These are phyloP conservation scores for Pseudocercospora vitis DNA, from an alignment of 2,329 filamentous ascomycete species.

Conservation along the genomic window DNA sequence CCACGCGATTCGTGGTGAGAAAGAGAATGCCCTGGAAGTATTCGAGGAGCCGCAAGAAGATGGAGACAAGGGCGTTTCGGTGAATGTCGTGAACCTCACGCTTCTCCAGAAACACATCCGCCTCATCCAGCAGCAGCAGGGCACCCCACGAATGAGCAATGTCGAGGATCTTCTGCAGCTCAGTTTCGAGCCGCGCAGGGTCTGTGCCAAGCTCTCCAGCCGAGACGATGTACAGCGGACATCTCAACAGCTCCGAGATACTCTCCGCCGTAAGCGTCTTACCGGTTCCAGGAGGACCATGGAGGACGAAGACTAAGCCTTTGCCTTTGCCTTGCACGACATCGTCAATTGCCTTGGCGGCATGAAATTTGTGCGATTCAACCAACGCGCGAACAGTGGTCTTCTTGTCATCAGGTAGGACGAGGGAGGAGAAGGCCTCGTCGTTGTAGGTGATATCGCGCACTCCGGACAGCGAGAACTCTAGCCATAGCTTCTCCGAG, in stretches of 20 bases:
- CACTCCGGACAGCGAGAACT: conserved; percentile 78
- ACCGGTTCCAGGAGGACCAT: conserved; percentile 82
- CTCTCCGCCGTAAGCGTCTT: conserved; percentile 87
- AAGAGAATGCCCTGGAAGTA: conserved; percentile 93
- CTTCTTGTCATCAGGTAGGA: conserved; percentile 65
- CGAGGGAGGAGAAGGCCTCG: conserved; percentile 76
- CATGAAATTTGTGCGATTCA: conserved; percentile 79
- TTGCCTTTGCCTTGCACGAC: conserved; percentile 75
- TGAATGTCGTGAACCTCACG: conserved; percentile 80
- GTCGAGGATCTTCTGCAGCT: conserved; percentile 80
- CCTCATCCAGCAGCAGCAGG: conserved; percentile 81
- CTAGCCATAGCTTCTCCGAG: conserved; percentile 84
- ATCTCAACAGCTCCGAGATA: conserved; percentile 78
- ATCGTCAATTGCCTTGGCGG: conserved; percentile 76
- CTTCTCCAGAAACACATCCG: conserved; percentile 80
- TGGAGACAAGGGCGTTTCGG: conserved; percentile 80
- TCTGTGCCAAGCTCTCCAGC: conserved; percentile 81
- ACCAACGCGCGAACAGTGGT: conserved; percentile 74
- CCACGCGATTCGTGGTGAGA: conserved; percentile 82
- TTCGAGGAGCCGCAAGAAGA: conserved; percentile 82
- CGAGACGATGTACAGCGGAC: conserved; percentile 79
- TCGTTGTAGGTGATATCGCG: conserved; percentile 83
- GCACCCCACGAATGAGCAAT: conserved; percentile 85
- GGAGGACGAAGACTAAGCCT: conserved; percentile 77
- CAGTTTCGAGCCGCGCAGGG: conserved; percentile 68